These are phyloP conservation scores for Erodium trifolium DNA, from an alignment of 441 rosid species.

Conservation along the genomic window DNA sequence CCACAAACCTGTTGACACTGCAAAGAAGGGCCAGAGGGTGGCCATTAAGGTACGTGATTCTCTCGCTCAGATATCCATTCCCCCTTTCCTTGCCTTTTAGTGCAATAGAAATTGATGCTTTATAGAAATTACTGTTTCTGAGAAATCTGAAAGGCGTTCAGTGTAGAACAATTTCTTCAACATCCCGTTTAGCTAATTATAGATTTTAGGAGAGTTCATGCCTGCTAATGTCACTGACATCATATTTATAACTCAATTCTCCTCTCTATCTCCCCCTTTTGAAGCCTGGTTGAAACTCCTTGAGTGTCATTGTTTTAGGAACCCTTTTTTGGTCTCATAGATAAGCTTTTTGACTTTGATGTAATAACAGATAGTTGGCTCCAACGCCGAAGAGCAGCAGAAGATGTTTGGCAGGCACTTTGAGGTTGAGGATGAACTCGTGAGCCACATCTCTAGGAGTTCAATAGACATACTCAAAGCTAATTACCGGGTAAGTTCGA, in stretches of 20 bases:
- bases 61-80: background rate
- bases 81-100: no score
- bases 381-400: constrained; percentile 79
- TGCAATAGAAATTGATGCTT: no score
- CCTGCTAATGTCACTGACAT: background rate
- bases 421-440: constrained; percentile 76
- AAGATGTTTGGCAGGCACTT: constrained; percentile 93
- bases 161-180: background rate
- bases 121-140: no score
- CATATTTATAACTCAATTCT: no score
- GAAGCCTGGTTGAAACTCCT: background rate
- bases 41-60: constrained; percentile 66
- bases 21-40: constrained; percentile 76
- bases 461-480: constrained; percentile 77
- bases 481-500: constrained; percentile 64
- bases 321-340: background rate
- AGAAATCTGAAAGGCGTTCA: no score
- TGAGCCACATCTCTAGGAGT: constrained; percentile 77
- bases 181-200: background rate
- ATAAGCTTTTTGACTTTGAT: constrained; percentile 5
- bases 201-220: background rate
- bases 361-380: constrained; percentile 52
- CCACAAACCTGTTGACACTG: constrained; percentile 69
- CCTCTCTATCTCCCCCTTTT: background rate
- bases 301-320: background rate